phyloP scores from a whole-genome alignment of 1,139 yeast species.

The Pichia kudriavzevii region DNA sequence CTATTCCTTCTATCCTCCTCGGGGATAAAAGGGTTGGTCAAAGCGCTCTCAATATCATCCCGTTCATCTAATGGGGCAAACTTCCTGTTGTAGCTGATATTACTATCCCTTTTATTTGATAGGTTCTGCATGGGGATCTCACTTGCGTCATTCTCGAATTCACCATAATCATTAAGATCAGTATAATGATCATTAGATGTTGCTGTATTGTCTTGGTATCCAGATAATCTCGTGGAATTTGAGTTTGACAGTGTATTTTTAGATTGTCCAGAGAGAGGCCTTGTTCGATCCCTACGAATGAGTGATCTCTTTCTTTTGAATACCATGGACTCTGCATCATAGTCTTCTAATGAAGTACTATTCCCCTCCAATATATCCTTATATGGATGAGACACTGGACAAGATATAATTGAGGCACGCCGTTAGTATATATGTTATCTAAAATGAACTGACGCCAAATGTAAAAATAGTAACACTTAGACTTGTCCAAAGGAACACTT shows the following conservation, averaged over 20 bases:
- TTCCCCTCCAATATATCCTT: slow-evolving; percentile 5
- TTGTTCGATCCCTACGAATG: slow-evolving; percentile 43
- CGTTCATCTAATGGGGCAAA: too few species aligned
- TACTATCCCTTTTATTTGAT: too few species aligned
- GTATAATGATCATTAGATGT: background rate
- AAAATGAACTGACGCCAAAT: too few species aligned
- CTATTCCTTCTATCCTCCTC: too few species aligned
- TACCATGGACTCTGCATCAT: slow-evolving; percentile 42
- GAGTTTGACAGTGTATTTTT: slow-evolving; percentile 3
- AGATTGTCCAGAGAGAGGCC: slow-evolving; percentile 12
- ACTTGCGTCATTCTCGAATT: too few species aligned
- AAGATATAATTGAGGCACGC: background rate
- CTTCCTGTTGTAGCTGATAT: too few species aligned
- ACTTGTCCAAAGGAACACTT: too few species aligned
- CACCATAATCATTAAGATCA: too few species aligned
- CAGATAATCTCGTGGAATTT: slow-evolving; percentile 7
- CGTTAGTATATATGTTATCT: slow-evolving; percentile 2
- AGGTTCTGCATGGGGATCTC: too few species aligned
- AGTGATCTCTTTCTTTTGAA: slow-evolving; percentile 41
- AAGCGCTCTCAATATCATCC: too few species aligned
- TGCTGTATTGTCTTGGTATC: background rate
- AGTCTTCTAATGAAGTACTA: slow-evolving; percentile 5
- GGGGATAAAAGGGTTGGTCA: too few species aligned
- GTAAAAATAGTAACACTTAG: too few species aligned
- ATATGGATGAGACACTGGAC: slow-evolving; percentile 13